Base-by-base conservation (phyloP, 2,329 filamentous ascomycete genomes). In the Byssoonygena ceratinophila region DNA sequence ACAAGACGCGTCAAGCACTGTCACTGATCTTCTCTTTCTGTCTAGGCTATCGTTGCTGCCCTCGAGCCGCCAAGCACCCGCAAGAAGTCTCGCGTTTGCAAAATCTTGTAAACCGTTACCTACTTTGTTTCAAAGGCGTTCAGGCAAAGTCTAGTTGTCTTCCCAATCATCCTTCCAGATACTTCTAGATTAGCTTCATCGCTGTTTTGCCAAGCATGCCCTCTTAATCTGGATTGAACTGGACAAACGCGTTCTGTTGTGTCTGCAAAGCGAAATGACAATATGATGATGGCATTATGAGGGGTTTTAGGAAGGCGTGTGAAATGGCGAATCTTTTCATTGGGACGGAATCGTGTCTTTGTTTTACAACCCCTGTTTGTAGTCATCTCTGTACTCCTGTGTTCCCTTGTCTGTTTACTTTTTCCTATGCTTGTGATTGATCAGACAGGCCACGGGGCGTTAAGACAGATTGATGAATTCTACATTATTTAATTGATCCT, bases 31-130 rank as follows among this genome's bases (percentile, higher is more conserved):
- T 9, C 36, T 44, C 22, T 27, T 16, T 20, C 37, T 49, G 41
- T 53, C 58, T 50, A 95, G 90, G 91, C 91, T 25, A 97, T 97
- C 63, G 91, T 97, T 59, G 91, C 91, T 58, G 91, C 91, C 39
- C 77, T 97, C 59, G 91, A 97, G 72, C 91, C 91, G 55, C 82
- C 83, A 51, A 92, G 91, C 78, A 89, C 87, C 12, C 49, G 49
- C 29, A 51, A 51, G 76, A 84, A 80, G 72, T 77, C 41, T 32
- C 44, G 43, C 32, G 34, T 40, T 43, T 52, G 50, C 50, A 52
- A 52, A 25, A 52, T 52, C 11, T 22, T 52, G 16, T 52, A 46
- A 47, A 22, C 29, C 4, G 27, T 22, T 45, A 5, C 8, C 20
- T 36, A 34, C 41, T 39, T 11, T 39, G 7, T 50, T 31, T n/a